These are phyloP conservation scores for Monosporozyma unispora DNA, from an alignment of 805 yeast species.

Conservation along the genomic window DNA sequence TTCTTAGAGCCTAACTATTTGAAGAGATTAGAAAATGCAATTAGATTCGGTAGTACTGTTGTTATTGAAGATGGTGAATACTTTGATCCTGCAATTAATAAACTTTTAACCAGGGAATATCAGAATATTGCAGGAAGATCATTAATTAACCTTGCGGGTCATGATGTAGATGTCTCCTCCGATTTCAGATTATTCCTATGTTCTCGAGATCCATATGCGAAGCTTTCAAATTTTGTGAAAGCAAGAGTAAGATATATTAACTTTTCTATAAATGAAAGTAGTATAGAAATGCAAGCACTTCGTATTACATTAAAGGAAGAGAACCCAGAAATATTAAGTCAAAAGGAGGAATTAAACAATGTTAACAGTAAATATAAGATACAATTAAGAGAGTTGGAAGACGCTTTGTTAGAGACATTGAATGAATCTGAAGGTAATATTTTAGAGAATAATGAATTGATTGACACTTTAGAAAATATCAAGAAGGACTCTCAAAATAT, in stretches of 20 bases:
- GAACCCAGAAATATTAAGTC: constrained; percentile 57
- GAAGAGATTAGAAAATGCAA: constrained; percentile 66
- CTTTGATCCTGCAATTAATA: constrained; percentile 63
- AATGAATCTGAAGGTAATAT: constrained; percentile 51
- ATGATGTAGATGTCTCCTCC: constrained; percentile 57
- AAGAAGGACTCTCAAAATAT: constrained; percentile 55
- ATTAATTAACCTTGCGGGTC: constrained; percentile 50
- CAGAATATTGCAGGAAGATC: constrained; percentile 59
- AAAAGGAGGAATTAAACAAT: constrained; percentile 44
- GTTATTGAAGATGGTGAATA: constrained; percentile 72
- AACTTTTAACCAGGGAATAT: constrained; percentile 53
- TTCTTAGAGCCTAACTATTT: constrained; percentile 60
- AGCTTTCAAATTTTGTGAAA: constrained; percentile 45
- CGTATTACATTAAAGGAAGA: constrained; percentile 45
- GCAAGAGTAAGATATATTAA: constrained; percentile 58
- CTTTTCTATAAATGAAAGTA: constrained; percentile 62
- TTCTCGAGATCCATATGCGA: constrained; percentile 46
- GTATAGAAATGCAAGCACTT: constrained; percentile 54
- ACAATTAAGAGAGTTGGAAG: constrained; percentile 48
- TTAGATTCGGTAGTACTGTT: constrained; percentile 73
- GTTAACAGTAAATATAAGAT: constrained; percentile 52
- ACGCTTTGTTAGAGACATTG: constrained; percentile 46
- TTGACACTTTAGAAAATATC: constrained; percentile 52
- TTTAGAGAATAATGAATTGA: constrained; percentile 55
- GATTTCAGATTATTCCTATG: constrained; percentile 53